Percentiles rank a stretch among this genome's conserved stretches.
Conservation (phyloP, 805 yeast species). For the Pichia manshurica region DNA sequence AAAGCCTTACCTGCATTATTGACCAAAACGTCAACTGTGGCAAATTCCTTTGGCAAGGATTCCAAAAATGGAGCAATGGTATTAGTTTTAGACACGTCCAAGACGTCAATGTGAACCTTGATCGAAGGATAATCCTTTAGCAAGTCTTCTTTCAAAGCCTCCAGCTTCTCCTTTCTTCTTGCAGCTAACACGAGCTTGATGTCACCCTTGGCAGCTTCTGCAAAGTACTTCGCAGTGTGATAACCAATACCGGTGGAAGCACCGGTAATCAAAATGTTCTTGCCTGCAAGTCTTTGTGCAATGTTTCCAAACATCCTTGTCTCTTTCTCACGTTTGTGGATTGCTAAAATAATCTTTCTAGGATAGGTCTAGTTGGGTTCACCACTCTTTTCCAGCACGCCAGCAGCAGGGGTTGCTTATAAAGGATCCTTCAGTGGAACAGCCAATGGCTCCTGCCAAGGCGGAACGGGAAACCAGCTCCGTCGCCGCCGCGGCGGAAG, state of each 20-base stretch:
- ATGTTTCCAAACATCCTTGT: slow-evolving; percentile 39
- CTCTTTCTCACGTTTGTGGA: no score
- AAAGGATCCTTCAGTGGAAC: no score
- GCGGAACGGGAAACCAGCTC: slow-evolving; percentile 9
- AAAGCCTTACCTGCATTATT: slow-evolving; percentile 79
- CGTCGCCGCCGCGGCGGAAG: neutral
- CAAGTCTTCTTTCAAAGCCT: slow-evolving; percentile 35
- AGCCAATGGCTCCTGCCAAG: no score
- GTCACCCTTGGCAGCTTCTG: slow-evolving; percentile 51
- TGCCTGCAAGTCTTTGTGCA: slow-evolving; percentile 73
- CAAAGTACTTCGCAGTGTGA: slow-evolving; percentile 85
- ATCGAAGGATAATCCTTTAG: slow-evolving; percentile 30
- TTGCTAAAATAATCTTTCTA: no score
- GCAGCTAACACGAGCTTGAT: slow-evolving; percentile 47
- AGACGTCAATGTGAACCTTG: slow-evolving; percentile 29
- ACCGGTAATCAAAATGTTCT: slow-evolving; percentile 84
- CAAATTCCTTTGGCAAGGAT: slow-evolving; percentile 40
- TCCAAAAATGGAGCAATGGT: slow-evolving; percentile 42
- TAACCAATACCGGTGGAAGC: slow-evolving; percentile 95
- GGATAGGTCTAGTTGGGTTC: no score
- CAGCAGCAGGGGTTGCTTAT: neutral
- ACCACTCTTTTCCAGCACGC: no score
- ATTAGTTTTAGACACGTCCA: slow-evolving; percentile 39
- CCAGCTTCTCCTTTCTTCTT: slow-evolving; percentile 45
- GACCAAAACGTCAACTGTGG: slow-evolving; percentile 58